Conservation (phyloP, 2,329 filamentous ascomycete species). For the Fusarium redolens region DNA sequence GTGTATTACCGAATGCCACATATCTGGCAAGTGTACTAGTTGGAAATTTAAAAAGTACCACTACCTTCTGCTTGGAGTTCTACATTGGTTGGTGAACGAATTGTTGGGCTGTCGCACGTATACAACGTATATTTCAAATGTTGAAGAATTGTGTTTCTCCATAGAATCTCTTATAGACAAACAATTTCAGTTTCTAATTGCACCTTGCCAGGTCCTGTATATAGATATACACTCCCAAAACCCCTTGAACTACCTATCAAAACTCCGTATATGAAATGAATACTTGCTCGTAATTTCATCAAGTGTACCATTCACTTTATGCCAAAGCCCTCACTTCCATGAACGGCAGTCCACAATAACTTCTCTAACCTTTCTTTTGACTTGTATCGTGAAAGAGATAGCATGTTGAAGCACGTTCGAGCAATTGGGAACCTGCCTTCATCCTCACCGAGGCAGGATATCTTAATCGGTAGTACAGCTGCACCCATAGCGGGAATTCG, state of each 20-base stretch:
- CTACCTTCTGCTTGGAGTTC: not conserved
- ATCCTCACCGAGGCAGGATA: slow-evolving; percentile 81
- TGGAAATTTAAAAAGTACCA: slow-evolving; percentile 38
- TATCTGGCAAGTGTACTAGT: slow-evolving; percentile 45
- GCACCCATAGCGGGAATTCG: slow-evolving; percentile 90
- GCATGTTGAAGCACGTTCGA: slow-evolving; percentile 89
- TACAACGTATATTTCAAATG: not conserved
- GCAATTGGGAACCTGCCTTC: slow-evolving; percentile 82
- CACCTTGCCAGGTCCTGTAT: not conserved
- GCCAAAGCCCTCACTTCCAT: slow-evolving; percentile 91
- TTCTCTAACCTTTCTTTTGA: slow-evolving; percentile 74
- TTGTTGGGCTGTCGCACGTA: not conserved
- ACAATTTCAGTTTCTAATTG: slow-evolving; percentile 2
- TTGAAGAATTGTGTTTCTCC: not conserved
- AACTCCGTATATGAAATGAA: slow-evolving; percentile 37
- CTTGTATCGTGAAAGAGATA: slow-evolving; percentile 80
- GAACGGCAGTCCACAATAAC: slow-evolving; percentile 86
- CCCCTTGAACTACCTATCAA: slow-evolving; percentile 5
- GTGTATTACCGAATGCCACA: slow-evolving; percentile 43
- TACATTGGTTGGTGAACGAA: not conserved
- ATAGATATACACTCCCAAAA: slow-evolving; percentile 23
- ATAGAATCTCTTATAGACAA: not conserved
- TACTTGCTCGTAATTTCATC: slow-evolving; percentile 34
- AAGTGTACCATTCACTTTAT: slow-evolving; percentile 69
- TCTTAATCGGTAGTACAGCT: slow-evolving; percentile 79